Evolutionary conservation across 495 filamentous ascomycete genomes (phyloP), one percentile per base, ranked within the genome.

Genomic region (Elasticomyces elasticus): DNA sequence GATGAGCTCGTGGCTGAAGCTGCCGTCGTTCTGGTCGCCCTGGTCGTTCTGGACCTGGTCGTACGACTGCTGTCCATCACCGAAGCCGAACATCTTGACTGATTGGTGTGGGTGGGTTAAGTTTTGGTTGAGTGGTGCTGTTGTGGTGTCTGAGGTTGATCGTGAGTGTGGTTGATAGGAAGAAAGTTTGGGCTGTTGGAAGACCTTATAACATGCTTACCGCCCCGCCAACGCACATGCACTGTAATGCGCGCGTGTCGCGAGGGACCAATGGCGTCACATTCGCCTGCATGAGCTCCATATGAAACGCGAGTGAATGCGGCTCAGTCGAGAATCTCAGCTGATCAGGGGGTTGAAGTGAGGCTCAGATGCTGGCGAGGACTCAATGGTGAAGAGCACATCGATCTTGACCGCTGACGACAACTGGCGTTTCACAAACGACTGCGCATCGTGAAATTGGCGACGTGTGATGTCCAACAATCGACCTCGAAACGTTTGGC

Each of bases 1-100:
- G 49, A 89, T 63, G 33, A 86, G 64, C 70, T 90, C 85, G 69
- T 90, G 86, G 58, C 77, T 78, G 64, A 87, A 69, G 64, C 79
- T 76, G 64, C 76, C 73, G 68, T 87, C 63, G 73, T 40, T 40
- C 85, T 60, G 48, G 42, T 69, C 49, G 37, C 54, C 42, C 38
- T 63, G 47, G 55, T 65, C 53, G 35, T 71, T 67, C 70, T 87
- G 82, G 64, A 64, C 53, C 35, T 71, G 57, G 35, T 71, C 66
- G 72, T 87, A 83, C 62, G 78, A 70, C 24, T 78, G 25, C 24
- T 49, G 45, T 24, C 45, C 45, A 2, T 49, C 45, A 27, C 65
- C 66, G 62, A 62, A 69, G 49, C 66, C 66, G 64, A 68, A 68
- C 58, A 58, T 55, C 61, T 64, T 69, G 38, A 49, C 62, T 49